phyloP scores from a whole-genome alignment of 148 eudicot genomes.

The Salicornia ramosissima region DNA sequence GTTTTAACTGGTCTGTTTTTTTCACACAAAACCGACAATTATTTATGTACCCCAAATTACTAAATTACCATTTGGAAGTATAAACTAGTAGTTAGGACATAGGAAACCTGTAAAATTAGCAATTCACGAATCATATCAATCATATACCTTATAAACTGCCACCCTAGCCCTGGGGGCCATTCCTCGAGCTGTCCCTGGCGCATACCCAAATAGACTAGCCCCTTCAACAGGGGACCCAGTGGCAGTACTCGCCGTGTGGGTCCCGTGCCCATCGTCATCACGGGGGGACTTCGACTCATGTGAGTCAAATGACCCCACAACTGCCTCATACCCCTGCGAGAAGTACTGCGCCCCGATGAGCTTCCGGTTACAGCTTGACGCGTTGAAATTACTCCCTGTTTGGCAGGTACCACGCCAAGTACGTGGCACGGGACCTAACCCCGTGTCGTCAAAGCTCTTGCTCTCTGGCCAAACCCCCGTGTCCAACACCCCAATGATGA shows the following conservation, averaged over 20 bases:
- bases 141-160: slow-evolving; percentile 42
- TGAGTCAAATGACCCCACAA: slow-evolving; percentile 36
- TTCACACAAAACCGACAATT: too few species aligned
- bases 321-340: slow-evolving; percentile 49
- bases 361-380: slow-evolving; percentile 42
- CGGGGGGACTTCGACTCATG: slow-evolving; percentile 49
- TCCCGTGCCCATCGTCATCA: slow-evolving; percentile 66
- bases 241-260: slow-evolving; percentile 62
- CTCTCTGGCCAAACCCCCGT: slow-evolving; percentile 67
- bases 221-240: slow-evolving; percentile 46
- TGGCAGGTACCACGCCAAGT: slow-evolving; percentile 54
- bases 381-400: slow-evolving; percentile 35
- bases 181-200: slow-evolving; percentile 57
- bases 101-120: neutral
- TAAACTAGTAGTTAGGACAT: neutral
- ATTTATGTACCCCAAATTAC: too few species aligned
- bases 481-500: slow-evolving; percentile 49
- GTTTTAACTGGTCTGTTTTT: too few species aligned
- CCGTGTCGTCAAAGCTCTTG: slow-evolving; percentile 44
- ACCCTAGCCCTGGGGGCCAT: slow-evolving; percentile 56
- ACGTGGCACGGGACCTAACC: slow-evolving; percentile 45
- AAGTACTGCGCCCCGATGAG: slow-evolving; percentile 46
- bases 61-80: neutral
- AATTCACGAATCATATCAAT: neutral
- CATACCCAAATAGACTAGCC: slow-evolving; percentile 52